A percentile compares a stretch with the other conserved stretches of the same genome.
Evolutionary conservation across 257 asterid genomes (phyloP).

Genomic region (Fraxinus anomala): DNA sequence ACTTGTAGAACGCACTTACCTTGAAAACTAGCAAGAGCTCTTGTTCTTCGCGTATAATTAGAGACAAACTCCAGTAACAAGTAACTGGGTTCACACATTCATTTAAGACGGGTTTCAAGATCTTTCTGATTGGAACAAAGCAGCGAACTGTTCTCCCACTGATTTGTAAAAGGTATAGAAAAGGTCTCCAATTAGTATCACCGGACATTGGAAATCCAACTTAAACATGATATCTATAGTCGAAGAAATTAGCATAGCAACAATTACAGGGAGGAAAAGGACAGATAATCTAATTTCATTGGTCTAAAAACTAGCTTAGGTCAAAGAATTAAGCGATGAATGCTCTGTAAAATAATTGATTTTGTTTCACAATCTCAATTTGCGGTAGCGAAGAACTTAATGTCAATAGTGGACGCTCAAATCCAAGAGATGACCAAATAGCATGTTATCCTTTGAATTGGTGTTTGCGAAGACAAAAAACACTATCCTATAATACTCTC

Average conservation of each 20-base stretch:
- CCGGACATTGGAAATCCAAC: slow-evolving; percentile 23
- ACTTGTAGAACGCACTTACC: slow-evolving; percentile 43
- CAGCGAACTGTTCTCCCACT: slow-evolving; percentile 65
- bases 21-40: slow-evolving; percentile 73
- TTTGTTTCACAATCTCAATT: no score
- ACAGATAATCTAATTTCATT: background rate
- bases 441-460: no score
- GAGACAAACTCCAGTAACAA: slow-evolving; percentile 89
- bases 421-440: no score
- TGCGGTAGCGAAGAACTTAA: no score
- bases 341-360: no score
- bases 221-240: background rate
- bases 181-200: background rate
- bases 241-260: background rate
- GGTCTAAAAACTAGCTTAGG: background rate
- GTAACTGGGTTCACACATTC: slow-evolving; percentile 94
- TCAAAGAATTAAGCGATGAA: background rate
- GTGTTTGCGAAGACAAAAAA: no score
- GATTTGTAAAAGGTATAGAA: slow-evolving; percentile 24
- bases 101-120: slow-evolving; percentile 74
- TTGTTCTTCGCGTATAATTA: slow-evolving; percentile 66
- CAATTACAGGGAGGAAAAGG: background rate
- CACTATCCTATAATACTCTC: background rate
- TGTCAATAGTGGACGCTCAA: no score
- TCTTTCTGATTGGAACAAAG: slow-evolving; percentile 69